phyloP scores from a whole-genome alignment of 257 asterid genomes.

The Orobanche coerulescens region DNA sequence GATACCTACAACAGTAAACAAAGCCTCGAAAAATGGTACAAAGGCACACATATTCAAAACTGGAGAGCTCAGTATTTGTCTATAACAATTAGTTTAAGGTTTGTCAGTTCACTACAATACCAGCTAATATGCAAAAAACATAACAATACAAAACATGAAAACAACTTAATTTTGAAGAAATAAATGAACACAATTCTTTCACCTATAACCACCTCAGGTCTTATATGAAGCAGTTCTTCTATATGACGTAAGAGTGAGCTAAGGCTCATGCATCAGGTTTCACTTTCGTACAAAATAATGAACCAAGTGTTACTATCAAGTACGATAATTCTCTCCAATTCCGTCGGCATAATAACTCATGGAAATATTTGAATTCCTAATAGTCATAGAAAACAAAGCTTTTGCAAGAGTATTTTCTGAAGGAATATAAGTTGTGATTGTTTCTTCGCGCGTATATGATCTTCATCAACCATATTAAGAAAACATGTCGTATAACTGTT shows the following conservation, averaged over 20 bases:
- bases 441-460: constrained; percentile 3
- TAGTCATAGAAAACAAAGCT: not conserved
- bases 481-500: not conserved
- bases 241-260: not conserved
- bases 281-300: not conserved
- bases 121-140: not conserved
- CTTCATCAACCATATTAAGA: constrained; percentile 7
- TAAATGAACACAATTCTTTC: not conserved
- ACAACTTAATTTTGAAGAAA: not conserved
- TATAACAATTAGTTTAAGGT: not conserved
- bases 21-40: constrained; percentile 2
- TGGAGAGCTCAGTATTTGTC: not conserved
- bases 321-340: not conserved
- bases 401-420: not conserved
- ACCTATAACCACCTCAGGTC: not conserved
- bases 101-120: not conserved
- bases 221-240: not conserved
- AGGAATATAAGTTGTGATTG: not conserved
- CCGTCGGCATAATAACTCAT: not conserved
- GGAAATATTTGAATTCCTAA: not conserved
- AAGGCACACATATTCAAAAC: constrained; percentile 3
- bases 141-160: not conserved
- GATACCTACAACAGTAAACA: constrained; percentile 49
- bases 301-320: not conserved
- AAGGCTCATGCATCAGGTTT: constrained; percentile 7